Percentiles rank a stretch among this genome's conserved stretches.
Evolutionary conservation across 2,329 filamentous ascomycete species (phyloP).

Genomic region (Myriosclerotinia duriaeana): DNA sequence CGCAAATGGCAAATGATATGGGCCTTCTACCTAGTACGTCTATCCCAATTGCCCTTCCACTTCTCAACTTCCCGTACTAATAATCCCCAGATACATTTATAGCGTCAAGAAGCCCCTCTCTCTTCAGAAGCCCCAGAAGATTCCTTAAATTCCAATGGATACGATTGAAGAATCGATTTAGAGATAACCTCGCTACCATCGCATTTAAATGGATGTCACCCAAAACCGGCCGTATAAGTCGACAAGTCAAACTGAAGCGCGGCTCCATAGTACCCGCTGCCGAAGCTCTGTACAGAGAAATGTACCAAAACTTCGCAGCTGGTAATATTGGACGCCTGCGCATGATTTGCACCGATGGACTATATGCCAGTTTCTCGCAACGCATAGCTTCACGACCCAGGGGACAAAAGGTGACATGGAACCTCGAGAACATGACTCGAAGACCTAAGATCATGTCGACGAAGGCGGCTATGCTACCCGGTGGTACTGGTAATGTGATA

Average conservation of each 20-base stretch:
- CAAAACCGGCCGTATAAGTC: conserved; percentile 16
- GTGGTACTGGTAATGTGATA: conserved; percentile 45
- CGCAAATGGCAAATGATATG: conserved; percentile 32
- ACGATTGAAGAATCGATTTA: conserved; percentile 32
- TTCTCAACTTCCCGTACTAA: background rate
- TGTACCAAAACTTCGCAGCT: conserved; percentile 61
- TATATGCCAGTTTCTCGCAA: conserved; percentile 52
- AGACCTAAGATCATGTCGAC: conserved; percentile 48
- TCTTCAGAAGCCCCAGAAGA: conserved; percentile 34
- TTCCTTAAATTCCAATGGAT: conserved; percentile 38
- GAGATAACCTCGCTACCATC: conserved; percentile 32
- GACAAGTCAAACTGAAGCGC: conserved; percentile 45
- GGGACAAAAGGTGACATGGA: conserved; percentile 51
- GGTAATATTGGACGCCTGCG: conserved; percentile 55
- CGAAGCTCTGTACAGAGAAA: conserved; percentile 57
- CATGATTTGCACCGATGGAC: conserved; percentile 53
- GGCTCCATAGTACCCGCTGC: conserved; percentile 52
- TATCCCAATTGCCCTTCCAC: conserved; percentile 3
- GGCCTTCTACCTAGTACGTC: conserved; percentile 35
- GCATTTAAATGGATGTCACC: conserved; percentile 31
- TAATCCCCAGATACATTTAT: conserved; percentile 42
- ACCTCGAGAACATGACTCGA: conserved; percentile 53
- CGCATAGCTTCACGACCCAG: conserved; percentile 54
- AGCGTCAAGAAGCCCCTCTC: conserved; percentile 39
- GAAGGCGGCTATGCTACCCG: conserved; percentile 50